Evolutionary conservation across 2,329 filamentous ascomycete species (phyloP), one percentile per base, ranked within the genome.

Genomic region (Botrytis cinerea): DNA sequence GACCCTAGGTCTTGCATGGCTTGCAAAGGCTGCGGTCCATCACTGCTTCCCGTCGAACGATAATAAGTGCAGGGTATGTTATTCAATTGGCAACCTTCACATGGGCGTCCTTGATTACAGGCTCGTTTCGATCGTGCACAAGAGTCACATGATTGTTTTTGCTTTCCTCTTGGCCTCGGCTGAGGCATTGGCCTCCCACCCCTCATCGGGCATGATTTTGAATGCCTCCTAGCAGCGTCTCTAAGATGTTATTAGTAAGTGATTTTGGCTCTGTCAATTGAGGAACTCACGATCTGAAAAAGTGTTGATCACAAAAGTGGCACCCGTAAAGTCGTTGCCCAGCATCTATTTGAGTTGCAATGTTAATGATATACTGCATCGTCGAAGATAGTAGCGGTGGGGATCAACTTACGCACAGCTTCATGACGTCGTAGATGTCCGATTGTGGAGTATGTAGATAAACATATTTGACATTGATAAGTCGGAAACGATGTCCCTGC

Each of bases 181-280:
- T 62, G 43, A 28, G 71, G 71, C 35, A 73, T 45, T 43, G 71
- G 71, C n/a, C 66, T 43, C 12, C 51, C 40, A 8, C 54, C 61
- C 48, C 71, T 73, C 9, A 22, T n/a, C 32, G 43, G 43, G 32
- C 71, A 73, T 46, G 71, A 70, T 73, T 46, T 73, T 4, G 64
- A 48, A 70, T 73, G 71, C 43, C 71, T 67, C 25, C 71, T 46
- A 14, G 71, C 64, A 48, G 71, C 63, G 70, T 73, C 71, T 48
- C 71, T 73, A 25, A n/a, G 20, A 28, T 9, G 22, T 38, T n/a
- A 35, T 67, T 25, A 70, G 46, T 61, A 28, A 32, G 20, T 8
- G n/a, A 18, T 22, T 9, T 54, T 38, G 14, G 9, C 25, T 25
- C 10, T 32, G 35, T 43, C 46, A 57, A 9, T 14, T 14, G 18